These are phyloP conservation scores for Simplicillium aogashimaense DNA, from an alignment of 2,329 filamentous ascomycete species.

Conservation along the genomic window DNA sequence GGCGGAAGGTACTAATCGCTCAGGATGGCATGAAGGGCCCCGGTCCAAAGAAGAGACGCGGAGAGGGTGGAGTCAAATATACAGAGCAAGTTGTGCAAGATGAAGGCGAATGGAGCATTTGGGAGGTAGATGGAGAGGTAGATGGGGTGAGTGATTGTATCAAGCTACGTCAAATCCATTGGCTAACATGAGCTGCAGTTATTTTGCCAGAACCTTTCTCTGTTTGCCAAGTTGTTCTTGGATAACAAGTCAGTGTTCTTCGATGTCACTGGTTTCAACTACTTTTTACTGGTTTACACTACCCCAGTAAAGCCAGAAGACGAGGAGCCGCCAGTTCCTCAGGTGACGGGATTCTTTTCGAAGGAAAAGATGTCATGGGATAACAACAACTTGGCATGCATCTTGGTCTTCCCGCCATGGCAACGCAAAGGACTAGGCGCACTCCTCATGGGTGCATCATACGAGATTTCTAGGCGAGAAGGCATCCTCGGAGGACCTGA, in stretches of 20 bases:
- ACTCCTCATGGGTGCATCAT: constrained; percentile 84
- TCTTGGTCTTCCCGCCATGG: constrained; percentile 91
- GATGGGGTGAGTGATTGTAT: constrained; percentile 49
- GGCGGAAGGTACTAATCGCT: constrained; percentile 27
- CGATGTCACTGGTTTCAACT: constrained; percentile 88
- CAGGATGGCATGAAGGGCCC: constrained; percentile 16
- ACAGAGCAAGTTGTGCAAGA: constrained; percentile 37
- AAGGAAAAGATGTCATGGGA: constrained; percentile 99
- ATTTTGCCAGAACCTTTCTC: constrained; percentile 89
- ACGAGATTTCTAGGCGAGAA: constrained; percentile 81
- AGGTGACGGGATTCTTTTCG: constrained; percentile 89
- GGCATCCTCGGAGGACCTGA: constrained; percentile 83
- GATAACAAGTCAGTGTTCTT: constrained; percentile 99
- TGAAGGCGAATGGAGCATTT: constrained; percentile 72
- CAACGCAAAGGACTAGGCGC: constrained; percentile 83
- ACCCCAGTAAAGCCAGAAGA: constrained; percentile 20
- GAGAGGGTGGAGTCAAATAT: constrained; percentile 24
- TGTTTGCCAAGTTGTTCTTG: constrained; percentile 95
- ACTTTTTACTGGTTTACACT: constrained; percentile 80
- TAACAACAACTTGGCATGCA: constrained; percentile 94
- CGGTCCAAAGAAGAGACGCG: constrained; percentile 26
- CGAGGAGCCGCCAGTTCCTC: constrained; percentile 12
- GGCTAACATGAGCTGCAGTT: constrained; percentile 33
- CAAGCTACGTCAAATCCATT: no score
- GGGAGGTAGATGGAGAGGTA: constrained; percentile 85